Evolutionary conservation across 1,139 yeast genomes (phyloP).

Genomic region (Debaryomyces subglobosus): DNA sequence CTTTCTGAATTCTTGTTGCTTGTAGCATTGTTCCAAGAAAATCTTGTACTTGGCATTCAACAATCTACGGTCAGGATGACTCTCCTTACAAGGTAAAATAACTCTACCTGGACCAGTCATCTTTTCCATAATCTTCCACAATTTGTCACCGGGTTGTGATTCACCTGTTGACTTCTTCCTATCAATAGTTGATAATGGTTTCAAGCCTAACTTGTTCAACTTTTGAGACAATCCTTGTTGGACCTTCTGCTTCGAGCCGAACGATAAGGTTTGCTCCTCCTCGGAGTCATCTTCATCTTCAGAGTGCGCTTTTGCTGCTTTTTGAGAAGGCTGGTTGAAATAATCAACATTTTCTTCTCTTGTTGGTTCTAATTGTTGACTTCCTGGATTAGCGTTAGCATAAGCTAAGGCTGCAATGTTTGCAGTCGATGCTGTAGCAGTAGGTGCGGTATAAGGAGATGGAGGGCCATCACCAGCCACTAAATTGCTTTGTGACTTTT

Average conservation of each 20-base stretch:
- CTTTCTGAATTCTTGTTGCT: constrained; percentile 75
- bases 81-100: constrained; percentile 62
- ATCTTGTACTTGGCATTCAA: constrained; percentile 78
- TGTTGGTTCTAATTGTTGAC: constrained; percentile 57
- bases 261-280: constrained; percentile 55
- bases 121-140: constrained; percentile 86
- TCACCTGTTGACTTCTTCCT: constrained; percentile 18
- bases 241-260: constrained; percentile 57
- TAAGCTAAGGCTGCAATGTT: constrained; percentile 59
- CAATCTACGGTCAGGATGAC: constrained; percentile 67
- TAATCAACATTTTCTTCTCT: constrained; percentile 49
- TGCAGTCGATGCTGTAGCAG: constrained; percentile 64
- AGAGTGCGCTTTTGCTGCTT: constrained; percentile 12
- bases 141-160: constrained; percentile 50
- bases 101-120: constrained; percentile 85
- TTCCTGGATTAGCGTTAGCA: constrained; percentile 37
- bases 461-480: constrained; percentile 33
- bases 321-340: constrained; percentile 39
- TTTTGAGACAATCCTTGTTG: constrained; percentile 52
- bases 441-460: constrained; percentile 77
- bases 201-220: constrained; percentile 38
- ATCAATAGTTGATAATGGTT: constrained; percentile 38
- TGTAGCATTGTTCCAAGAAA: constrained; percentile 82
- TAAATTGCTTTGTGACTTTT: constrained; percentile 31
- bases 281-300: constrained; percentile 40